phyloP scores from a whole-genome alignment of 148 eudicot genomes.

The Camellia japonica region DNA sequence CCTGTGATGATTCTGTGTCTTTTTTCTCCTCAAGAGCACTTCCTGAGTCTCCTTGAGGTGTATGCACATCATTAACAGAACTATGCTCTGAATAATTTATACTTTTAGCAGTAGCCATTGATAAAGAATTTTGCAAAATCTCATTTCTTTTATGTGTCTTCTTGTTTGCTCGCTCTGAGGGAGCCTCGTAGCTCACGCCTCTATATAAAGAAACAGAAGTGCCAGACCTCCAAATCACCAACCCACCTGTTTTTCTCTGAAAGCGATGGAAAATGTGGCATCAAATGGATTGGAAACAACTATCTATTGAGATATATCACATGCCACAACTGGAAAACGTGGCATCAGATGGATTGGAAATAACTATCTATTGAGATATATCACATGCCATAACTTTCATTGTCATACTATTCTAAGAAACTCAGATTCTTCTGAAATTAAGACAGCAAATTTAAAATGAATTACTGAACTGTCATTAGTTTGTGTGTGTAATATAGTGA shows the following conservation, averaged over 20 bases:
- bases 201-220: slow-evolving; percentile 79
- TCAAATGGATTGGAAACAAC: slow-evolving; percentile 17
- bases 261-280: slow-evolving; percentile 21
- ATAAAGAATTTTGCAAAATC: slow-evolving; percentile 19
- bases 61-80: slow-evolving; percentile 23
- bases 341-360: slow-evolving; percentile 20
- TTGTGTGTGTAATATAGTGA: not conserved
- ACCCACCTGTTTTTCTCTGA: slow-evolving; percentile 92
- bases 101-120: slow-evolving; percentile 22
- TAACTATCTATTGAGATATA: not conserved
- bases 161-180: slow-evolving; percentile 39
- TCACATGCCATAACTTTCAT: not conserved
- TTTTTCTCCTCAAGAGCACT: slow-evolving; percentile 21
- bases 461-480: not conserved
- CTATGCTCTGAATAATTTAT: slow-evolving; percentile 19
- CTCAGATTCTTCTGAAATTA: not conserved
- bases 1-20: slow-evolving; percentile 28
- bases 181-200: slow-evolving; percentile 70
- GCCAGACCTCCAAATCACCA: slow-evolving; percentile 98
- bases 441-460: not conserved
- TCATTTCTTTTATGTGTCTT: slow-evolving; percentile 29
- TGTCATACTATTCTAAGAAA: not conserved
- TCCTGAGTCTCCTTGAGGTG: slow-evolving; percentile 29
- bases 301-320: not conserved
- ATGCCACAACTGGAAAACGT: not conserved